Conservation (phyloP, 2,329 filamentous ascomycete genomes). For the Mycosphaerella sp. region DNA sequence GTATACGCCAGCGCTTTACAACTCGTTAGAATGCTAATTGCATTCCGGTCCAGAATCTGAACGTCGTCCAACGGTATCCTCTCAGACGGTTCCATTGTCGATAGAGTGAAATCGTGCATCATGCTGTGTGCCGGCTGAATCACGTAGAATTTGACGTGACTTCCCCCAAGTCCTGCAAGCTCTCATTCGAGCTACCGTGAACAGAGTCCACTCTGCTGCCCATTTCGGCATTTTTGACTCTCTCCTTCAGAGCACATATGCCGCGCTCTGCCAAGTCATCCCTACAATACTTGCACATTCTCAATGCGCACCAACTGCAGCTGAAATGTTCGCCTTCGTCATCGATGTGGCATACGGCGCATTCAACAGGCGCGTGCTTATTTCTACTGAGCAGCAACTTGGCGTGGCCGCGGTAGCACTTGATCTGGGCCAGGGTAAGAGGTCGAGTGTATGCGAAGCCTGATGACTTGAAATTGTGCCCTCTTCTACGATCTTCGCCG, state of each 20-base stretch:
- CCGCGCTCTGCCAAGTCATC: slow-evolving; percentile 24
- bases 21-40: background rate
- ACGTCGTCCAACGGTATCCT: background rate
- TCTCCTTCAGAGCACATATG: slow-evolving; percentile 21
- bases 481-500: slow-evolving; percentile 22
- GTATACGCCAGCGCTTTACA: background rate
- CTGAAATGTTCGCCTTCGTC: slow-evolving; percentile 29
- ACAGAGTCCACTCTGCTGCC: slow-evolving; percentile 10
- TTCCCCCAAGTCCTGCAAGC: slow-evolving; percentile 7
- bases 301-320: slow-evolving; percentile 31
- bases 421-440: slow-evolving; percentile 27
- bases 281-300: slow-evolving; percentile 30
- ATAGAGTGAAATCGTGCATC: background rate
- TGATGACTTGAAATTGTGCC: slow-evolving; percentile 31
- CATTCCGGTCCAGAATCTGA: background rate
- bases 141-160: slow-evolving; percentile 1
- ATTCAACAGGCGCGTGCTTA: slow-evolving; percentile 32
- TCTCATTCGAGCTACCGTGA: slow-evolving; percentile 10
- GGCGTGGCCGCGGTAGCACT: slow-evolving; percentile 29
- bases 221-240: slow-evolving; percentile 18
- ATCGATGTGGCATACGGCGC: slow-evolving; percentile 33
- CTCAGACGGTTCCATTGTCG: background rate
- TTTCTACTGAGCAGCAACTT: slow-evolving; percentile 28
- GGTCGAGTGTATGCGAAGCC: slow-evolving; percentile 31
- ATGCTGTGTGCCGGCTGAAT: background rate